These are phyloP conservation scores for Amanita pseudoporphyria DNA, from an alignment of 768 basidiomycete species.

Conservation along the genomic window DNA sequence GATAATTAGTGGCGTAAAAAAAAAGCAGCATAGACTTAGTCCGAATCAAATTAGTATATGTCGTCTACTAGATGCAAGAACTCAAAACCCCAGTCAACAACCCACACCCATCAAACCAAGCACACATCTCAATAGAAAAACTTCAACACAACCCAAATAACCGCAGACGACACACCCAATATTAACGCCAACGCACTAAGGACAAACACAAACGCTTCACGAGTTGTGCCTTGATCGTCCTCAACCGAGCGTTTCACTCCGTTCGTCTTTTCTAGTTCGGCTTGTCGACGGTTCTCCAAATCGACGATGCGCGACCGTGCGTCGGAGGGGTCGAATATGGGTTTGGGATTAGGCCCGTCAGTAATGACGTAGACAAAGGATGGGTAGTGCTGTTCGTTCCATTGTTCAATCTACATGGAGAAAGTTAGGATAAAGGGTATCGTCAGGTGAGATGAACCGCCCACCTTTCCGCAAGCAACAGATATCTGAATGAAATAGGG, in stretches of 20 bases:
- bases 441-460: constrained; percentile 14
- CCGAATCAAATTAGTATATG: too few relatives aligned
- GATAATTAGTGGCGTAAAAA: too few relatives aligned
- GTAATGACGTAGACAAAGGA: constrained; percentile 58
- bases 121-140: not conserved
- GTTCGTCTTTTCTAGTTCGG: constrained; percentile 19
- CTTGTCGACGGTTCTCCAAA: constrained; percentile 32
- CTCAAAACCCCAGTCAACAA: too few relatives aligned
- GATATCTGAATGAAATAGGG: constrained; percentile 81
- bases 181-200: constrained; percentile 17
- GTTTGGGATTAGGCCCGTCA: constrained; percentile 11
- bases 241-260: constrained; percentile 4
- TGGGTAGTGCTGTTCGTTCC: constrained; percentile 91
- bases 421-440: not conserved
- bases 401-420: constrained; percentile 69
- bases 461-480: constrained; percentile 75
- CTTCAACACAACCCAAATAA: constrained; percentile 16
- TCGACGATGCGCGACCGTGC: constrained; percentile 44
- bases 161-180: constrained; percentile 13
- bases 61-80: too few relatives aligned
- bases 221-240: constrained; percentile 10
- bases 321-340: constrained; percentile 39
- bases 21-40: too few relatives aligned
- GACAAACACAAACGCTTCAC: constrained; percentile 23
- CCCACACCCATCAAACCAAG: too few relatives aligned